These are phyloP conservation scores for Chlamydomonas reinhardtii DNA, from an alignment of 163 green algal species.

Conservation along the genomic window DNA sequence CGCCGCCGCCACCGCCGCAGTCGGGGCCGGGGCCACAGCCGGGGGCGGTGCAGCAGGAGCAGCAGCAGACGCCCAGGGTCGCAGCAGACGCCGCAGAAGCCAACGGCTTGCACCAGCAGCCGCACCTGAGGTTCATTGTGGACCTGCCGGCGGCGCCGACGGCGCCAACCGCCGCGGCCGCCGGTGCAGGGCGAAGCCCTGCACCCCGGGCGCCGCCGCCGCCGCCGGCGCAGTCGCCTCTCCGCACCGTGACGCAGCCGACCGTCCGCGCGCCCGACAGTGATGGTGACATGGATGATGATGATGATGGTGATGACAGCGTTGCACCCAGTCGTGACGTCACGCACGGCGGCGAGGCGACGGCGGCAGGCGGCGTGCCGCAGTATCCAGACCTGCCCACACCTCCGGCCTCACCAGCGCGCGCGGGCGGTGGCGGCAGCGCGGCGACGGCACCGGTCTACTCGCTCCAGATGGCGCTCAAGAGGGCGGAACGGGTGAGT, in stretches of 20 bases:
- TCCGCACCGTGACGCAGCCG: too few relatives aligned
- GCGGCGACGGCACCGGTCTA: neutral
- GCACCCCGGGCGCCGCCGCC: too few relatives aligned
- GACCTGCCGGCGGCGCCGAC: slow-evolving; percentile 12
- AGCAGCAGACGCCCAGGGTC: neutral
- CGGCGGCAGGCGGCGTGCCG: neutral
- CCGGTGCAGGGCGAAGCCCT: too few relatives aligned
- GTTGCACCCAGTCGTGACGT: too few relatives aligned
- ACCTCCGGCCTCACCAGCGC: neutral
- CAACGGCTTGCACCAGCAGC: neutral
- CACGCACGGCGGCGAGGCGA: neutral
- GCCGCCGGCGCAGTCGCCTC: too few relatives aligned
- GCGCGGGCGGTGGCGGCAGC: too few relatives aligned
- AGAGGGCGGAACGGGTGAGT: slow-evolving; percentile 16
- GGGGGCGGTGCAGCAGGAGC: neutral
- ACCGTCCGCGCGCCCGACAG: neutral
- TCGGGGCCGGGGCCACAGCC: neutral
- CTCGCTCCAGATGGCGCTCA: slow-evolving; percentile 25
- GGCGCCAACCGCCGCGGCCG: neutral
- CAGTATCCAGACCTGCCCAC: slow-evolving; percentile 5
- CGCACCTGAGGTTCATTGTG: neutral
- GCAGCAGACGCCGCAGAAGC: neutral
- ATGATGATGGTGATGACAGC: too few relatives aligned
- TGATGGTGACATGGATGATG: too few relatives aligned
- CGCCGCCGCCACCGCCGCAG: neutral